Evolutionary conservation across 1,284 basidiomycete genomes (phyloP).

Genomic region (Moesziomyces parantarcticus): DNA sequence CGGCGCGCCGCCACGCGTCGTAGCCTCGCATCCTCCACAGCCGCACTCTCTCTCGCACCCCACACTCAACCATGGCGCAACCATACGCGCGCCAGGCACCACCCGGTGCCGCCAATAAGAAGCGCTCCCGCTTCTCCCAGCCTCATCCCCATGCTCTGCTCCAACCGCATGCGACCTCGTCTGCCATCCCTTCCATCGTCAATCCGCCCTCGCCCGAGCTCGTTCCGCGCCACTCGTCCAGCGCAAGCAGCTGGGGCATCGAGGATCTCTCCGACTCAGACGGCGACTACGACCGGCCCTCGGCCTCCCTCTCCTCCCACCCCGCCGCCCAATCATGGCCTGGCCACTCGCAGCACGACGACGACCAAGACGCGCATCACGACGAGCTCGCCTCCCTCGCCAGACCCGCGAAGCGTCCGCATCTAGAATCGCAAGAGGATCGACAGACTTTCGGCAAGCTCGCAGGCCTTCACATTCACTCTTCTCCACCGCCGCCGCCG

Average conservation of each 20-base stretch:
- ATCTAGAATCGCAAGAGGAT: slow-evolving; percentile 42
- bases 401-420: slow-evolving; percentile 29
- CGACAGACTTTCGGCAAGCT: slow-evolving; percentile 41
- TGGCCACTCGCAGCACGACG: slow-evolving; percentile 4
- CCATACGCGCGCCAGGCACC: not conserved
- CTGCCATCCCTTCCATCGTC: slow-evolving; percentile 33
- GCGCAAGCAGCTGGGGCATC: slow-evolving; percentile 48
- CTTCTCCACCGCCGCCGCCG: slow-evolving; percentile 5
- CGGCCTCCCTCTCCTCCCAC: slow-evolving; percentile 6
- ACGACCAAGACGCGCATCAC: slow-evolving; percentile 25
- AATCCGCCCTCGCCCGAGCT: slow-evolving; percentile 38
- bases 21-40: too few relatives aligned
- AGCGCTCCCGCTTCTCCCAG: slow-evolving; percentile 30
- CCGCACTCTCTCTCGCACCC: too few relatives aligned
- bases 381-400: slow-evolving; percentile 43
- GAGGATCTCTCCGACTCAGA: slow-evolving; percentile 46
- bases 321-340: not conserved
- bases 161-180: not conserved
- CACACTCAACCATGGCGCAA: too few relatives aligned
- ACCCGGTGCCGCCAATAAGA: slow-evolving; percentile 21
- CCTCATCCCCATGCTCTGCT: slow-evolving; percentile 1
- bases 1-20: too few relatives aligned
- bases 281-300: slow-evolving; percentile 41
- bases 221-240: slow-evolving; percentile 39
- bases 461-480: slow-evolving; percentile 40